These are phyloP conservation scores for Yamadazyma paraphyllophila DNA, from an alignment of 805 yeast genomes.

Conservation along the genomic window DNA sequence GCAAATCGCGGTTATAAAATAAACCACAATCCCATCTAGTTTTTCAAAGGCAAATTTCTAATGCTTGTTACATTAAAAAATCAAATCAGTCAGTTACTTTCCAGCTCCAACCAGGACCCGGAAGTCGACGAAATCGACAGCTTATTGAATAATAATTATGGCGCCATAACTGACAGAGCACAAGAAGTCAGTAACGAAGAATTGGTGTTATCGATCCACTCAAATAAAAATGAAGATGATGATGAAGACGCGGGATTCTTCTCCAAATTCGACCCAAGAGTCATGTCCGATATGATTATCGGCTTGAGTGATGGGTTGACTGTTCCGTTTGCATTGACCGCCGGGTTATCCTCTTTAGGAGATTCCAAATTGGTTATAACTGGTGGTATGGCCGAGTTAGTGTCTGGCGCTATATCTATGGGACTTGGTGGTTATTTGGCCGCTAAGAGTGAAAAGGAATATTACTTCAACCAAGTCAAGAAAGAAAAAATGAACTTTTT, in stretches of 20 bases:
- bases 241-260: slow-evolving; percentile 37
- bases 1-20: slow-evolving; percentile 4
- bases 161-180: slow-evolving; percentile 35
- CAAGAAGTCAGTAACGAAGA: slow-evolving; percentile 38
- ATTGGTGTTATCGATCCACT: slow-evolving; percentile 20
- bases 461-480: slow-evolving; percentile 67
- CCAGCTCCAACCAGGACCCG: slow-evolving; percentile 23
- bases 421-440: slow-evolving; percentile 97
- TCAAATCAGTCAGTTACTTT: slow-evolving; percentile 27
- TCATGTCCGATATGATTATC: slow-evolving; percentile 88
- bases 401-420: slow-evolving; percentile 96
- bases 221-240: slow-evolving; percentile 22
- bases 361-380: slow-evolving; percentile 88
- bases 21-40: not conserved
- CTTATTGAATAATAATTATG: slow-evolving; percentile 36
- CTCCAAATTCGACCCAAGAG: slow-evolving; percentile 77
- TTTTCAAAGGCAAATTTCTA: slow-evolving; percentile 6
- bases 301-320: slow-evolving; percentile 95
- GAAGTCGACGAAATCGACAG: slow-evolving; percentile 28
- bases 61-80: slow-evolving; percentile 38
- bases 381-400: slow-evolving; percentile 97
- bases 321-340: slow-evolving; percentile 98
- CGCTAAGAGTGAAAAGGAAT: slow-evolving; percentile 84
- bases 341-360: slow-evolving; percentile 90
- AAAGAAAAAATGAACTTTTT: slow-evolving; percentile 68